Evolutionary conservation across 495 filamentous ascomycete species (phyloP), one percentile per base, ranked within the genome.

Genomic region (Xanthoparmelia taractica): DNA sequence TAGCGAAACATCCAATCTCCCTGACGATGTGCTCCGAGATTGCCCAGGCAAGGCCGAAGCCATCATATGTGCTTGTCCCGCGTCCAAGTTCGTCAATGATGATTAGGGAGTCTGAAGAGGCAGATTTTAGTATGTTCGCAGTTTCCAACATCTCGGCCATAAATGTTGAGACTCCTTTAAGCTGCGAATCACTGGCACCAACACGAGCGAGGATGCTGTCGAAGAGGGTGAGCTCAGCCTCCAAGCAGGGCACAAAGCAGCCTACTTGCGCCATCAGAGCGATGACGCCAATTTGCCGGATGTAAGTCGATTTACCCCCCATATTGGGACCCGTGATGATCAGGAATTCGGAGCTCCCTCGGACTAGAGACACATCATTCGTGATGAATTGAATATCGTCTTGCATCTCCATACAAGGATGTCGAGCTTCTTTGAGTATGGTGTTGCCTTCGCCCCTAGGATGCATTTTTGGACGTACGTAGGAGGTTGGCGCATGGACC

Each of bases 91-190:
- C 94, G 75, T 99, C 95, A 69, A 97, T 96, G 75, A 99, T 96
- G 72, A 99, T 96, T 58, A 99, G 80, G 8, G 88, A 92, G 69
- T 97, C 94, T 11, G 86, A 86, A 2, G 94, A 97, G 5, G 94
- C 94, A 7, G 89, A 92, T 76, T 97, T 97, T 71, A 99, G 88
- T 65, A 99, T 99, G 70, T 96, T 97, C 62, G 94, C 90, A 0
- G 94, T 99, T 71, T 99, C 94, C 33, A 99, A 82, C 94, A 99
- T 99, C 77, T 99, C 94, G 0, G 95, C 95, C 95, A 99, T 99
- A 79, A 99, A 99, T 0, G 94, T 99, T 47, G 91, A 96, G 11
- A 99, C 95, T 41, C 94, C 94, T 75, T 99, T 99, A 43, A 99
- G 84, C 72, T 97, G 94, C 10, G 88, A 92, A 74, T 99, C 94